phyloP scores from a whole-genome alignment of 2,329 filamentous ascomycete genomes.

The Pezicula rhizophila region DNA sequence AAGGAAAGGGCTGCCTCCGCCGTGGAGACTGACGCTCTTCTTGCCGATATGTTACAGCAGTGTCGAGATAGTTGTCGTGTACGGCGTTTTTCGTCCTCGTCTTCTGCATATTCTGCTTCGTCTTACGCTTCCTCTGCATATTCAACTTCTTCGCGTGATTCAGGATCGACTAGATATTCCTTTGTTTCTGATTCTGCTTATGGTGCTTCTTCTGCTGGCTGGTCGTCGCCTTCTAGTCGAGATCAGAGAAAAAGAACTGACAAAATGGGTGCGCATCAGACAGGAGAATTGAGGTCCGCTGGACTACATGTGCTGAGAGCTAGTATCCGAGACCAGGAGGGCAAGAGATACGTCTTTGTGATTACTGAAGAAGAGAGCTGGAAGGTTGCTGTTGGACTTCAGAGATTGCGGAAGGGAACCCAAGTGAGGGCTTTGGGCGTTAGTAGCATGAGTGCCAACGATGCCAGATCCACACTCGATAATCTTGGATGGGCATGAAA shows the following conservation, averaged over 20 bases:
- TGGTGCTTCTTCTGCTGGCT: constrained; percentile 21
- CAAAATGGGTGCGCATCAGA: constrained; percentile 30
- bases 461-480: constrained; percentile 50
- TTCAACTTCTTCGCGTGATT: constrained; percentile 29
- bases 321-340: constrained; percentile 59
- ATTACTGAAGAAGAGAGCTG: constrained; percentile 59
- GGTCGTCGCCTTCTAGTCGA: constrained; percentile 14
- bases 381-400: constrained; percentile 59
- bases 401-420: constrained; percentile 53
- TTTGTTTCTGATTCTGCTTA: constrained; percentile 24
- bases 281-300: constrained; percentile 47
- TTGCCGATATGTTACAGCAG: constrained; percentile 54
- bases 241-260: constrained; percentile 17
- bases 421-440: constrained; percentile 56
- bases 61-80: constrained; percentile 61
- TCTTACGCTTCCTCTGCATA: constrained; percentile 30
- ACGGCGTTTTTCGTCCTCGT: constrained; percentile 33
- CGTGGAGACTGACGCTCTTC: constrained; percentile 61
- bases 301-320: constrained; percentile 58
- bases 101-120: constrained; percentile 29
- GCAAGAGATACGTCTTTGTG: constrained; percentile 60
- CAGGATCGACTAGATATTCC: constrained; percentile 14
- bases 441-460: constrained; percentile 46
- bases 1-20: constrained; percentile 37
- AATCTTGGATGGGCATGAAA: constrained; percentile 43